Percentiles rank a stretch among this genome's conserved stretches.
These are phyloP conservation scores for Scheffersomyces coipomensis DNA, from an alignment of 805 yeast genomes.

Conservation along the genomic window DNA sequence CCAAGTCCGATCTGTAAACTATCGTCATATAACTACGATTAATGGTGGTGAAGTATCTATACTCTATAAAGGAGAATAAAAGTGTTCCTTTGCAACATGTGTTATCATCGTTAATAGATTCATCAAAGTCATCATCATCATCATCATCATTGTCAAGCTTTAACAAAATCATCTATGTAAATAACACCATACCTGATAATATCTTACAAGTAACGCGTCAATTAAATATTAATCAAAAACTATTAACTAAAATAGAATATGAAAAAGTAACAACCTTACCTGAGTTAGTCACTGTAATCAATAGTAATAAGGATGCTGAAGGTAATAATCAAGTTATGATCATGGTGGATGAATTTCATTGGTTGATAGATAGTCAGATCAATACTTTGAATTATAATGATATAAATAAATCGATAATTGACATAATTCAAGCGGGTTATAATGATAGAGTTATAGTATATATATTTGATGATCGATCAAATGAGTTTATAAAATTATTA, in stretches of 20 bases:
- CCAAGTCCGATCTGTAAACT: too few relatives aligned
- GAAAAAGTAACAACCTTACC: neutral
- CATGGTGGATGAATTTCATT: neutral
- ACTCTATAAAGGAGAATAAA: too few relatives aligned
- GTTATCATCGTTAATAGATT: too few relatives aligned
- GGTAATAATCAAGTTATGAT: neutral
- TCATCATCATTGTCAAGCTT: too few relatives aligned
- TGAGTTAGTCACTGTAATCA: neutral
- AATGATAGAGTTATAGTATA: neutral
- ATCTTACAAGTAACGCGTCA: neutral
- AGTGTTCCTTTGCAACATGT: too few relatives aligned
- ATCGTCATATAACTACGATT: too few relatives aligned
- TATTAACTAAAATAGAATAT: neutral
- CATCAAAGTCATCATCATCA: too few relatives aligned
- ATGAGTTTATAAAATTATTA: neutral
- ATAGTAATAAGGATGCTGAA: too few relatives aligned
- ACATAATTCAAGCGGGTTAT: neutral
- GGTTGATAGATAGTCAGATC: neutral
- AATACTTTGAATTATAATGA: neutral
- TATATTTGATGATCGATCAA: neutral
- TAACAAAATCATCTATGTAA: neutral
- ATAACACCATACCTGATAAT: neutral
- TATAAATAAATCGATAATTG: neutral
- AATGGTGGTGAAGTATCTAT: too few relatives aligned
- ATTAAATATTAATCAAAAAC: neutral